Conservation (phyloP, 2,329 filamentous ascomycete species). For the Fusarium xylarioides region DNA sequence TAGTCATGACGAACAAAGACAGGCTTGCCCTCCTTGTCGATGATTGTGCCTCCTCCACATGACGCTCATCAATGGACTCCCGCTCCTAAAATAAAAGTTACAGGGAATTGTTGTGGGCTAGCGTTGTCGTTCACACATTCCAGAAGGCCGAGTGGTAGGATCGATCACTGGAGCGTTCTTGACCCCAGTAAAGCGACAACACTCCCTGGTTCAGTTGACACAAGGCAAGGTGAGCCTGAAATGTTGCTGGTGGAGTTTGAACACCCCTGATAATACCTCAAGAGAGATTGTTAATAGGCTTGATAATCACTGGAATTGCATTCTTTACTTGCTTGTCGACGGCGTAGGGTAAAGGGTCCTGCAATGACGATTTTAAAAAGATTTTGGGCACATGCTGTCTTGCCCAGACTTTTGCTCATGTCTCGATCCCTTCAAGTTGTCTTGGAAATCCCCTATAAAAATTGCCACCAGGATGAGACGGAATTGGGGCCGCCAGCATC, state of each 20-base stretch:
- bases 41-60: slow-evolving; percentile 4
- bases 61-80: slow-evolving; percentile 8
- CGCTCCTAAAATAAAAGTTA: slow-evolving; percentile 29
- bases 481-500: slow-evolving; percentile 2
- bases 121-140: slow-evolving; percentile 33
- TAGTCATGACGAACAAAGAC: not conserved
- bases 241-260: slow-evolving; percentile 15
- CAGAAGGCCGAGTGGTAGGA: slow-evolving; percentile 33
- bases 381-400: slow-evolving; percentile 19
- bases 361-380: not conserved
- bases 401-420: slow-evolving; percentile 6
- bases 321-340: not conserved
- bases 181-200: slow-evolving; percentile 20
- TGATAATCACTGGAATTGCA: slow-evolving; percentile 3
- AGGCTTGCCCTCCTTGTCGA: not conserved
- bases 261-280: slow-evolving; percentile 20
- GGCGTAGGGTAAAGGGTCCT: slow-evolving; percentile 6
- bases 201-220: not conserved
- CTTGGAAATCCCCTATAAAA: not conserved
- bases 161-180: slow-evolving; percentile 25
- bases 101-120: slow-evolving; percentile 24
- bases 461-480: not conserved
- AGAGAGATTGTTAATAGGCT: slow-evolving; percentile 15
- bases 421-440: slow-evolving; percentile 19
- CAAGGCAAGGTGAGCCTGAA: slow-evolving; percentile 9